Evolutionary conservation across 257 asterid species (phyloP).

Genomic region (Parsonsia alboflavescens): DNA sequence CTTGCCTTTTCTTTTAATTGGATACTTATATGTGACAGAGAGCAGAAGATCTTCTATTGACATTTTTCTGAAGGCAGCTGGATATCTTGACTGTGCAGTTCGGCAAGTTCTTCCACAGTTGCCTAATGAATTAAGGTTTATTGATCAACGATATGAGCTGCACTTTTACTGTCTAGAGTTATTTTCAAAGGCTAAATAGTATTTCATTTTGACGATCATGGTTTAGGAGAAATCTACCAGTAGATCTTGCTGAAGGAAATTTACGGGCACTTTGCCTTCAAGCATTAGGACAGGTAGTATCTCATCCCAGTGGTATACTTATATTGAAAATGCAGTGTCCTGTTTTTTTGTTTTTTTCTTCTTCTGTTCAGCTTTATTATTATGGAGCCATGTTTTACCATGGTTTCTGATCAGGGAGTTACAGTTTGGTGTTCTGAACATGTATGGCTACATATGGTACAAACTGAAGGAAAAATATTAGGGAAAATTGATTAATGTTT

Average conservation of each 20-base stretch:
- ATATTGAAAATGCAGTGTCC: slow-evolving; percentile 2
- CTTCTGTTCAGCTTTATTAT: background rate
- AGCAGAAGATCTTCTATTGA: slow-evolving; percentile 84
- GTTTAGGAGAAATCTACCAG: slow-evolving; percentile 82
- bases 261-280: slow-evolving; percentile 93
- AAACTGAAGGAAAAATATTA: background rate
- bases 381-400: background rate
- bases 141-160: slow-evolving; percentile 11
- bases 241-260: slow-evolving; percentile 96
- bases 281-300: slow-evolving; percentile 87
- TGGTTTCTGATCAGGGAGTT: background rate
- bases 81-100: slow-evolving; percentile 95
- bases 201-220: slow-evolving; percentile 22
- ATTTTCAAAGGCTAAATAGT: slow-evolving; percentile 12
- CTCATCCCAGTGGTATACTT: slow-evolving; percentile 15
- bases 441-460: background rate
- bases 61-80: slow-evolving; percentile 89
- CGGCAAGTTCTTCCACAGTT: slow-evolving; percentile 85
- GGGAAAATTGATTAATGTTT: background rate
- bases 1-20: slow-evolving; percentile 8
- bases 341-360: background rate
- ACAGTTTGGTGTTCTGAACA: background rate
- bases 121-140: slow-evolving; percentile 74
- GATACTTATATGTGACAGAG: slow-evolving; percentile 44
- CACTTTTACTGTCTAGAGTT: slow-evolving; percentile 10